Conservation (phyloP, 768 basidiomycete genomes). For the Zangia roseola region DNA sequence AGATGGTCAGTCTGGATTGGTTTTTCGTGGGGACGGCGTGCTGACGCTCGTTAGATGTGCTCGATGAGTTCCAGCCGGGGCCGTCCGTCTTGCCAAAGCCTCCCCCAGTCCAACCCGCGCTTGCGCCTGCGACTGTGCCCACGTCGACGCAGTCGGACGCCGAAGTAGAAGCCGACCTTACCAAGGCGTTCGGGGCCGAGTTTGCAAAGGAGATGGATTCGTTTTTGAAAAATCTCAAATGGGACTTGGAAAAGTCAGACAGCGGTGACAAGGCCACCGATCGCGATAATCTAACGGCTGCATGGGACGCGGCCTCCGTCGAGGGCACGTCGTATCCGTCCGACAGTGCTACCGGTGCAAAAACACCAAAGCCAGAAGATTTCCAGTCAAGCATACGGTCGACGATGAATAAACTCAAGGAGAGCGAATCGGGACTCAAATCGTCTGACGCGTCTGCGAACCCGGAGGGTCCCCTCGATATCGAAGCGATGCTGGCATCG, state of each 20-base stretch:
- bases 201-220: constrained; percentile 46
- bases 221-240: constrained; percentile 31
- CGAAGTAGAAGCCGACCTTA: constrained; percentile 8
- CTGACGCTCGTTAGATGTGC: constrained; percentile 39
- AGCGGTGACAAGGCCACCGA: constrained; percentile 11
- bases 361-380: constrained; percentile 27
- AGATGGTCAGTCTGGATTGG: constrained; percentile 34
- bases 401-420: constrained; percentile 72
- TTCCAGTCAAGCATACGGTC: constrained; percentile 73
- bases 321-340: constrained; percentile 38
- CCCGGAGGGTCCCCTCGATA: constrained; percentile 42
- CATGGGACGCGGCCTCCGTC: constrained; percentile 72
- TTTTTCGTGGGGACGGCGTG: background rate
- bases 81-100: constrained; percentile 17
- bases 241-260: constrained; percentile 8
- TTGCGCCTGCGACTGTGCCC: constrained; percentile 17
- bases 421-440: constrained; percentile 50
- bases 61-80: constrained; percentile 44
- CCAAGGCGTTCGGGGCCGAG: constrained; percentile 37
- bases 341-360: background rate
- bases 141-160: constrained; percentile 15
- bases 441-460: constrained; percentile 13
- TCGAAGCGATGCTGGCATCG: constrained; percentile 54
- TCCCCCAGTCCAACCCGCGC: constrained; percentile 14
- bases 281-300: constrained; percentile 49